These are phyloP conservation scores for Fusarium domesticum DNA, from an alignment of 2,329 filamentous ascomycete species.

Conservation along the genomic window DNA sequence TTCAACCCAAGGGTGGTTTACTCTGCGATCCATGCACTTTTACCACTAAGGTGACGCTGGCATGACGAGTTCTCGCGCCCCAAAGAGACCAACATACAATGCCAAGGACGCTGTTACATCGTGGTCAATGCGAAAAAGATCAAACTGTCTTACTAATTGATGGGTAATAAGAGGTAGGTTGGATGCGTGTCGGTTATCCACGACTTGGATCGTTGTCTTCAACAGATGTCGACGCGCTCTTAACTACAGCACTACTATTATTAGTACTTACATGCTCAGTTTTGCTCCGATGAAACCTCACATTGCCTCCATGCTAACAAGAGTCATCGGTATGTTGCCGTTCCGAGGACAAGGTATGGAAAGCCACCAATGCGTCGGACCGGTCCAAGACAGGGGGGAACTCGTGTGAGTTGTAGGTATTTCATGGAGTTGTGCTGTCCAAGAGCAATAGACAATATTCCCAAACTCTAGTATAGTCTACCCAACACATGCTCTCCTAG, in stretches of 20 bases:
- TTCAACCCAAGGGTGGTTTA: conserved; percentile 8
- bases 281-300: conserved; percentile 1
- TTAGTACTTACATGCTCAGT: conserved; percentile 11
- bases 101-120: too few relatives aligned
- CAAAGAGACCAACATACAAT: background rate
- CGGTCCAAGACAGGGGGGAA: conserved; percentile 1
- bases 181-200: background rate
- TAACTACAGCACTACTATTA: background rate
- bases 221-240: too few relatives aligned
- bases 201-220: too few relatives aligned
- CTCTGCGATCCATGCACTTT: conserved; percentile 14
- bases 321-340: conserved; percentile 16
- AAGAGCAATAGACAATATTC: background rate
- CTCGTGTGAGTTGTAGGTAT: conserved; percentile 2
- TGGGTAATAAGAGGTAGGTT: conserved; percentile 1
- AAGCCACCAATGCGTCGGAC: conserved; percentile 16
- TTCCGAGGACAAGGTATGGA: conserved; percentile 13
- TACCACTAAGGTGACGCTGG: conserved; percentile 20
- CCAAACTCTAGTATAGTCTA: background rate
- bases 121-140: background rate
- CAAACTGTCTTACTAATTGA: conserved; percentile 2
- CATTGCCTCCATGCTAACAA: conserved; percentile 2
- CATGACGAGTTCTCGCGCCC: conserved; percentile 22
- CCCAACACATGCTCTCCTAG: too few relatives aligned
- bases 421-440: background rate